These are phyloP conservation scores for Pichia sp. DNA, from an alignment of 1,139 yeast genomes.

Conservation along the genomic window DNA sequence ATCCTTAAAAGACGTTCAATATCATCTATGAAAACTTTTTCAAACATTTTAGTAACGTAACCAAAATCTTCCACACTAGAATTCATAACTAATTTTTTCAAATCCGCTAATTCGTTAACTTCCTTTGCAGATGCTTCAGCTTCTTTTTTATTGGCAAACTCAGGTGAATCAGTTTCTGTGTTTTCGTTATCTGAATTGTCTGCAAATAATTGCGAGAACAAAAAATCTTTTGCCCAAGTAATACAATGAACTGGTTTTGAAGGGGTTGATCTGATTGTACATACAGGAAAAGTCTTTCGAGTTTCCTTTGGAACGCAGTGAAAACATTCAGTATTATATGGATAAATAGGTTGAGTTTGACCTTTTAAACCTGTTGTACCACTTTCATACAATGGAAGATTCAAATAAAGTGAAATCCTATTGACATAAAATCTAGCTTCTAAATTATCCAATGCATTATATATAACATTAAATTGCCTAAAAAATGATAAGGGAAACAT, in stretches of 20 bases:
- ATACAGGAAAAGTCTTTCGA: conserved; percentile 89
- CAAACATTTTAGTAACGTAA: conserved; percentile 38
- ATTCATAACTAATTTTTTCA: conserved; percentile 42
- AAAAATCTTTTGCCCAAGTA: conserved; percentile 94
- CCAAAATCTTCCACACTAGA: conserved; percentile 27
- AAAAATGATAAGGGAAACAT: conserved; percentile 79
- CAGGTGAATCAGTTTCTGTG: conserved; percentile 36
- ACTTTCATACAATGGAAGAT: conserved; percentile 78
- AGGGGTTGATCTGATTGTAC: conserved; percentile 95
- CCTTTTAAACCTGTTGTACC: conserved; percentile 96
- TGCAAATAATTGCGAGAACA: conserved; percentile 77
- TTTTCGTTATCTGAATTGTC: conserved; percentile 31
- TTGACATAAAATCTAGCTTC: conserved; percentile 92
- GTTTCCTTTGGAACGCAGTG: conserved; percentile 85
- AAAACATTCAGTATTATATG: conserved; percentile 82
- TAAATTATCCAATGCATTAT: conserved; percentile 88
- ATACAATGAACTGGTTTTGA: conserved; percentile 94
- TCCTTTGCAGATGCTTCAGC: conserved; percentile 64
- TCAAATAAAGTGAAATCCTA: conserved; percentile 65
- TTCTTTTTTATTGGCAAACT: conserved; percentile 61
- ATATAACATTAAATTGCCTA: conserved; percentile 65
- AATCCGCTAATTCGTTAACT: conserved; percentile 64
- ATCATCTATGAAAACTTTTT: conserved; percentile 59
- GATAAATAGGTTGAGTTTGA: conserved; percentile 85
- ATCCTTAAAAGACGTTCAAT: conserved; percentile 65